Conservation (phyloP, 805 yeast genomes). For the Cyberlindnera suaveolens region DNA sequence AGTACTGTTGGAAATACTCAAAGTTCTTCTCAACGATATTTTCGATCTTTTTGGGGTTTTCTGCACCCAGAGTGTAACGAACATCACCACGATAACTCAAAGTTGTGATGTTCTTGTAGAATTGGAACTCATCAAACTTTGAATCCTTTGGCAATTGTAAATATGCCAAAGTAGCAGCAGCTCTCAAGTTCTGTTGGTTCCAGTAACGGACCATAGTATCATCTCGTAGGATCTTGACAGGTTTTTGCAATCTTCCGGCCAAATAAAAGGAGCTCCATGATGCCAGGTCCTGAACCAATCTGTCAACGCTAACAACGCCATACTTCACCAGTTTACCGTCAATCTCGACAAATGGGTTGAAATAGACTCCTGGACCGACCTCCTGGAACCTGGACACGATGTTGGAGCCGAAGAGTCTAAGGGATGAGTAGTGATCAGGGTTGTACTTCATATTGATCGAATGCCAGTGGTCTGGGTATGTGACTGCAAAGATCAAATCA, state of each 20-base stretch:
- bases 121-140: conserved; percentile 49
- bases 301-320: conserved; percentile 70
- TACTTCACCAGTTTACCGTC: conserved; percentile 64
- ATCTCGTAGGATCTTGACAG: conserved; percentile 70
- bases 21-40: conserved; percentile 82
- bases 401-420: conserved; percentile 54
- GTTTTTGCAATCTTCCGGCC: conserved; percentile 93
- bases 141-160: conserved; percentile 27
- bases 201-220: conserved; percentile 56
- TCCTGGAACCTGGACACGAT: conserved; percentile 54
- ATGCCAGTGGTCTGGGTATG: conserved; percentile 74
- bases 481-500: conserved; percentile 80
- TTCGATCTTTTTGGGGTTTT: conserved; percentile 80
- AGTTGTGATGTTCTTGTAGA: conserved; percentile 72
- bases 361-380: conserved; percentile 86
- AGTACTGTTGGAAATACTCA: conserved; percentile 60
- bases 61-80: conserved; percentile 80
- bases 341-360: conserved; percentile 80
- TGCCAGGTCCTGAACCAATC: conserved; percentile 60
- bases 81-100: conserved; percentile 89
- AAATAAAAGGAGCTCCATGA: conserved; percentile 83
- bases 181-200: conserved; percentile 70
- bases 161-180: conserved; percentile 63
- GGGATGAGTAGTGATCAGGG: conserved; percentile 72
- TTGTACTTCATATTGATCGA: conserved; percentile 56